Conservation (phyloP, 306 rosid species). For the Fragaria vesca region DNA sequence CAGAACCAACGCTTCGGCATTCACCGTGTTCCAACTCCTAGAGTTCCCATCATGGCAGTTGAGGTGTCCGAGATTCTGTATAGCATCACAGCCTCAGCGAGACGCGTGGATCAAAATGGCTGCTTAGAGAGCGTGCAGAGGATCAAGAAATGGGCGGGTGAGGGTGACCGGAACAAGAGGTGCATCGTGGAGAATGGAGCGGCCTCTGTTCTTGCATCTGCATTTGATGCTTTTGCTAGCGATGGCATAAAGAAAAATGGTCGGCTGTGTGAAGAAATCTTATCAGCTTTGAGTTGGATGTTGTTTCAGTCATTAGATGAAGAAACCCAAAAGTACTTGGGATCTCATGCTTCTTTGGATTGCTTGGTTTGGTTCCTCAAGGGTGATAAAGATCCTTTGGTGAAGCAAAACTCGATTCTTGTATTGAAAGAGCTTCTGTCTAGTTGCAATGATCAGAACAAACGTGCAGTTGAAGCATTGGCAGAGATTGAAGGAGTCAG, state of each 20-base stretch:
- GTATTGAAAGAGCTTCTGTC: slow-evolving; percentile 57
- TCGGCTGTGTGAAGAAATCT: slow-evolving; percentile 44
- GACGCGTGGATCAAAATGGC: slow-evolving; percentile 30
- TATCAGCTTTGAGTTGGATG: slow-evolving; percentile 64
- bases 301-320: slow-evolving; percentile 51
- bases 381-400: slow-evolving; percentile 39
- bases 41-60: slow-evolving; percentile 41
- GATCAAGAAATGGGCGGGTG: slow-evolving; percentile 45
- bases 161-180: slow-evolving; percentile 58
- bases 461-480: slow-evolving; percentile 34
- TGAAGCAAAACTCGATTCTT: slow-evolving; percentile 50
- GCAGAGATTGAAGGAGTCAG: slow-evolving; percentile 44
- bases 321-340: slow-evolving; percentile 48
- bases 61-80: slow-evolving; percentile 43
- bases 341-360: slow-evolving; percentile 49
- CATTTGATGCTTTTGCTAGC: slow-evolving; percentile 49
- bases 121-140: slow-evolving; percentile 44
- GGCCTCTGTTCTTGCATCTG: slow-evolving; percentile 38
- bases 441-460: slow-evolving; percentile 21
- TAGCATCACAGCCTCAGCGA: slow-evolving; percentile 23
- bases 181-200: slow-evolving; percentile 54
- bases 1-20: slow-evolving; percentile 49
- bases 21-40: slow-evolving; percentile 68
- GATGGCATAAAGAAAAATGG: slow-evolving; percentile 39
- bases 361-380: slow-evolving; percentile 61